These are phyloP conservation scores for Lophiostoma macrostomum DNA, from an alignment of 495 filamentous ascomycete species.

Conservation along the genomic window DNA sequence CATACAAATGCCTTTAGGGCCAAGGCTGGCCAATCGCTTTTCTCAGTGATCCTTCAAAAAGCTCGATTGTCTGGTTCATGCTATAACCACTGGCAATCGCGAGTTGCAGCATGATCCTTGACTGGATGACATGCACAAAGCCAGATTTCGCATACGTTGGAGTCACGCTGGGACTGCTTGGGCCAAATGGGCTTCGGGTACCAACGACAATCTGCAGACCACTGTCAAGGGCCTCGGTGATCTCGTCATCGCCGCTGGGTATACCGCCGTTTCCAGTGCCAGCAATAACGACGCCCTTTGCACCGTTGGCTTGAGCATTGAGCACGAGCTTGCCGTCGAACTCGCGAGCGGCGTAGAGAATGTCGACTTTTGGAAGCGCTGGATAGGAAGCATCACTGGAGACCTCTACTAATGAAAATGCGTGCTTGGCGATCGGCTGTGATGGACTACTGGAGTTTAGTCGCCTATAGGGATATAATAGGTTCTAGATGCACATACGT, in stretches of 20 bases:
- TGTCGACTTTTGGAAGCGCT: slow-evolving; percentile 23
- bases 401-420: slow-evolving; percentile 2
- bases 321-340: slow-evolving; percentile 22
- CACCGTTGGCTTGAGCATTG: slow-evolving; percentile 12
- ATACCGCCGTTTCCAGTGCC: slow-evolving; percentile 24
- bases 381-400: slow-evolving; percentile 16
- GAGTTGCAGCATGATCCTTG: slow-evolving; percentile 22
- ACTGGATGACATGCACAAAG: slow-evolving; percentile 19
- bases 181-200: slow-evolving; percentile 10
- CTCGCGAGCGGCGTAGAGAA: slow-evolving; percentile 20
- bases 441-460: slow-evolving; percentile 7
- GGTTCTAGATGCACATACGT: neutral
- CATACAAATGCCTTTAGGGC: no score
- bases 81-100: slow-evolving; percentile 19
- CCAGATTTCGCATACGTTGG: slow-evolving; percentile 13
- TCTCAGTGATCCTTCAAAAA: slow-evolving; percentile 16
- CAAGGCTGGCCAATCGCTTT: slow-evolving; percentile 17
- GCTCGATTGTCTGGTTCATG: slow-evolving; percentile 17
- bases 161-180: slow-evolving; percentile 1
- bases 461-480: neutral
- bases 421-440: slow-evolving; percentile 6
- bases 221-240: slow-evolving; percentile 4
- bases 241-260: slow-evolving; percentile 11
- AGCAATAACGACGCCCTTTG: slow-evolving; percentile 17
- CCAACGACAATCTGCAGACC: slow-evolving; percentile 20